Base-by-base conservation (phyloP, 2,329 filamentous ascomycete species). In the Talaromyces sp. region DNA sequence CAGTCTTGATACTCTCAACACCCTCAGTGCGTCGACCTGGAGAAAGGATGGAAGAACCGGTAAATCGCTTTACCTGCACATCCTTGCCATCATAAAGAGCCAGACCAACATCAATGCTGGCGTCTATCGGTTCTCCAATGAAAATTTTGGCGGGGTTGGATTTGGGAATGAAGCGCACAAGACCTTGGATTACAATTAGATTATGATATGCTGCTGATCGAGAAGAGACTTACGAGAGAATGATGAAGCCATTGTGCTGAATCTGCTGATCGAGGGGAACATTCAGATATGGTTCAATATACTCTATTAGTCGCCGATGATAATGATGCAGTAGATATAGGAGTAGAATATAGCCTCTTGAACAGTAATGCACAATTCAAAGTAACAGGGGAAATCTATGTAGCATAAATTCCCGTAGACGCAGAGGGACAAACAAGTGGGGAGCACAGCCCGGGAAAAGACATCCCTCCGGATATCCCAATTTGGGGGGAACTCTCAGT, bases 141-240 rank as follows among this genome's bases (percentile, higher is more conserved):
- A 83, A 71, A 55, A 82, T 67, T 61, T 77, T 78, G 59, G 72
- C 70, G 37, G 74, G 68, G 50, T 80, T 77, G 5, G 77, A 78
- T 65, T 78, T 80, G 55, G 83, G 80, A 17, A 80, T 68, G 64
- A 86, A 85, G 54, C 83, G 81, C 63, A 85, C 81, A 59, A 86
- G 78, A 68, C 83, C 82, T 84, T 55, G 15, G 7, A 37, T 40
- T n/a, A 2, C 17, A 10, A 33, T 22, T 6, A 54, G 41, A 64
- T 11, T 51, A 63, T 54, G 9, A 33, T 40, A 3, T 36, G 40
- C 46, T 17, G 4, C 7, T 5, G 28, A 19, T 28, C 28, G 13
- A 13, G 8, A 31, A 21, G 8, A 21, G 9, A 36, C 51, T 51
- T 43, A 50, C 39, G 53, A 10, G 71, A 72, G 45, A 74, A 74